Conservation (phyloP, 1,284 basidiomycete genomes). For the Irpex rosettiformis region DNA sequence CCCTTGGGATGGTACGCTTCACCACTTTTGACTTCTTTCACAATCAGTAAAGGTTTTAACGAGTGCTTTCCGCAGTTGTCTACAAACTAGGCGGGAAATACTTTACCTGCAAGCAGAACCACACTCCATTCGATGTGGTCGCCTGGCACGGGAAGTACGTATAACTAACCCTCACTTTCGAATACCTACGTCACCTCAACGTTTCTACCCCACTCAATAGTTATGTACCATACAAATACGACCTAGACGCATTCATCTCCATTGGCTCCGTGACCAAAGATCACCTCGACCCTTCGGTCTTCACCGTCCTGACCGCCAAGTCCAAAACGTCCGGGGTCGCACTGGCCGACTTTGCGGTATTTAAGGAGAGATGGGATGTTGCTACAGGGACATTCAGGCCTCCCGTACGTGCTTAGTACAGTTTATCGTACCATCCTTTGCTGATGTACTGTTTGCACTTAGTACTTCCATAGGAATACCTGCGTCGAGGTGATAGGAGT, state of each 20-base stretch:
- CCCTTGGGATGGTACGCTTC: conserved; percentile 47
- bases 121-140: conserved; percentile 74
- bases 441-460: neutral
- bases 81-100: conserved; percentile 53
- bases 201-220: conserved; percentile 29
- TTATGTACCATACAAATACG: conserved; percentile 73
- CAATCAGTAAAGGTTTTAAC: too few species aligned
- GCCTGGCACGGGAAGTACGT: conserved; percentile 66
- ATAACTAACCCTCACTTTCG: neutral
- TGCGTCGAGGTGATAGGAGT: conserved; percentile 61
- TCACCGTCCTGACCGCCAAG: conserved; percentile 61
- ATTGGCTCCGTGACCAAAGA: conserved; percentile 66
- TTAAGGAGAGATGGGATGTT: conserved; percentile 63
- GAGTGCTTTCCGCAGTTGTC: too few species aligned
- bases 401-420: conserved; percentile 27
- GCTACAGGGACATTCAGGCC: conserved; percentile 44
- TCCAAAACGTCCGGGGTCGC: conserved; percentile 56
- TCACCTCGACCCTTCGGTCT: conserved; percentile 62
- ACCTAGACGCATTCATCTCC: conserved; percentile 60
- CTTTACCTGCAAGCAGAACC: conserved; percentile 54
- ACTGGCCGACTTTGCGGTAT: conserved; percentile 60
- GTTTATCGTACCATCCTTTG: neutral
- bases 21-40: too few species aligned
- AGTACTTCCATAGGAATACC: conserved; percentile 67
- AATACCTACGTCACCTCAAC: neutral